Evolutionary conservation across 2,329 filamentous ascomycete species (phyloP).

Genomic region (Ophiognomonia clavigignenti-juglandacearum): DNA sequence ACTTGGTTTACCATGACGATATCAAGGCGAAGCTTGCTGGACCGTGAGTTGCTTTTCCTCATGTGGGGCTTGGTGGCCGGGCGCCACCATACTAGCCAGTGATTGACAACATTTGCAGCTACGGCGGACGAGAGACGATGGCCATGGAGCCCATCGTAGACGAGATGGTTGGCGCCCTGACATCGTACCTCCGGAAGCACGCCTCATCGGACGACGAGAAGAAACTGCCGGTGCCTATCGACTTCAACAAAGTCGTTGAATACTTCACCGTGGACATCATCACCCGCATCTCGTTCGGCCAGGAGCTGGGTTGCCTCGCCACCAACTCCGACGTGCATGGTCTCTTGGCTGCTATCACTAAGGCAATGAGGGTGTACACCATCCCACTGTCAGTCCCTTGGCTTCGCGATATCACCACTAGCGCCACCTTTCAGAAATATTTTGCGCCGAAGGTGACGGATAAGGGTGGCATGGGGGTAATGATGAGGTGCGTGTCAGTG

Average conservation of each 20-base stretch:
- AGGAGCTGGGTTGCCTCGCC: conserved; percentile 38
- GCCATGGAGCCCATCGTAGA: conserved; percentile 19
- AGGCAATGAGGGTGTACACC: conserved; percentile 31
- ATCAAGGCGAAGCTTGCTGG: conserved; percentile 21
- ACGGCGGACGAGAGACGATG: conserved; percentile 24
- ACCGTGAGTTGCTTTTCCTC: background rate
- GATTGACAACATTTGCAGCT: conserved; percentile 11
- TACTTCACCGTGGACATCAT: conserved; percentile 49
- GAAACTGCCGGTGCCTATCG: conserved; percentile 25
- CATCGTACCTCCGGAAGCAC: background rate
- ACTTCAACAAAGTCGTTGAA: conserved; percentile 38
- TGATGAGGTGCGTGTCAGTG: conserved; percentile 23
- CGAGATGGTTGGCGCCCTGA: background rate
- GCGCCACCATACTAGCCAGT: too few relatives aligned
- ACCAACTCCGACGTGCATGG: conserved; percentile 37
- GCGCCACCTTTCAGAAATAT: conserved; percentile 27
- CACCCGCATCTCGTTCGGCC: conserved; percentile 40
- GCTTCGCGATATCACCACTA: conserved; percentile 18
- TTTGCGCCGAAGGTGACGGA: conserved; percentile 27
- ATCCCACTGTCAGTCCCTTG: conserved; percentile 35
- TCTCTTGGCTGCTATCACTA: conserved; percentile 35
- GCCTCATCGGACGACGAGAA: background rate
- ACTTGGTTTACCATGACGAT: conserved; percentile 24
- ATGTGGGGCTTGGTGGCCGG: too few relatives aligned
- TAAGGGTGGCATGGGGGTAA: conserved; percentile 20